Percentiles rank a stretch among this genome's conserved stretches.
Conservation (phyloP, 2,329 filamentous ascomycete genomes). For the Lasiodiplodia theobromae region DNA sequence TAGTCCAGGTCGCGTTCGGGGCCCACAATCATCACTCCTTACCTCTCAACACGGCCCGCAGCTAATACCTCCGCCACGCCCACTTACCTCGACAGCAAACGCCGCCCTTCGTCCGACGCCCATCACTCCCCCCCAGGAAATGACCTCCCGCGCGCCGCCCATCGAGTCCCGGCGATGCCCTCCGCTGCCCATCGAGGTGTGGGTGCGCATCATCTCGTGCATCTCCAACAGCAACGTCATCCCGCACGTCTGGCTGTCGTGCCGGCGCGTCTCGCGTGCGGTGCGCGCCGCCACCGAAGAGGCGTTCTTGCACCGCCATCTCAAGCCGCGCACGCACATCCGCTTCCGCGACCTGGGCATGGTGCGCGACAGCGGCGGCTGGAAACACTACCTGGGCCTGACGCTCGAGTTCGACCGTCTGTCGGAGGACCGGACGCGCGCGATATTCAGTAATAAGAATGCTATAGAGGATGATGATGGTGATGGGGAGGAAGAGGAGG, state of each 20-base stretch:
- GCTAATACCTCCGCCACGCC: too few relatives aligned
- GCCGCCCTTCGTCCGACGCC: neutral
- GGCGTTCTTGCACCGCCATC: constrained; percentile 15
- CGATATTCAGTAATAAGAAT: neutral
- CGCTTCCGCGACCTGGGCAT: constrained; percentile 12
- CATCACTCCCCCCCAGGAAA: neutral
- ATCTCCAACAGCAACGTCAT: constrained; percentile 15
- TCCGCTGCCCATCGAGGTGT: constrained; percentile 43
- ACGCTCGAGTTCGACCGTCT: constrained; percentile 1
- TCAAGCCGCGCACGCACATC: constrained; percentile 11
- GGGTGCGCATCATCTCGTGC: constrained; percentile 42
- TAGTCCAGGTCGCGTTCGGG: too few relatives aligned
- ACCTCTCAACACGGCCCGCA: too few relatives aligned
- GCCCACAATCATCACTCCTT: too few relatives aligned
- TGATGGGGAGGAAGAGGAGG: neutral
- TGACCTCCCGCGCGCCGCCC: neutral
- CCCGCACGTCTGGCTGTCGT: constrained; percentile 20
- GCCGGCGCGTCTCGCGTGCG: constrained; percentile 23
- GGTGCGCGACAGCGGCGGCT: neutral
- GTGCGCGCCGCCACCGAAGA: constrained; percentile 20
- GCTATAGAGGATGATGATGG: neutral
- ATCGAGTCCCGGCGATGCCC: constrained; percentile 33
- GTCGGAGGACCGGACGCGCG: constrained; percentile 11
- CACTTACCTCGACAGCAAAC: too few relatives aligned
- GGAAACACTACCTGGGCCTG: neutral